Base-by-base conservation (phyloP, 257 asterid genomes). In the Solanum pinnatisectum region DNA sequence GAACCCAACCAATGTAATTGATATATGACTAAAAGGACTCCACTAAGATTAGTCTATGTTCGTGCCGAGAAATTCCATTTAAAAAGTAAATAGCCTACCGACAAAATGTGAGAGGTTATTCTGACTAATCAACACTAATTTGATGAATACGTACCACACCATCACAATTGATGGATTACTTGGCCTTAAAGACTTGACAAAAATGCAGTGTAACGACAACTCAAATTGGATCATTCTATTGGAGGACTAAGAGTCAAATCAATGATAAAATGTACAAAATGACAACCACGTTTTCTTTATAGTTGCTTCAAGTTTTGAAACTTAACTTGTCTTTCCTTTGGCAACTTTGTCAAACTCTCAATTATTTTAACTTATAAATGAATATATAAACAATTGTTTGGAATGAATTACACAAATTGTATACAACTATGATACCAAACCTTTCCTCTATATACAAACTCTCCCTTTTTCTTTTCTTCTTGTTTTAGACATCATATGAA, bases 361-460 rank as follows among this genome's bases (percentile, higher is more conserved):
- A 81, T 81, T 30, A 18, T 81, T 81, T 81, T 81, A 9, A 81
- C 33, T 16, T 49, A 46, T 81, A 79, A 27, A 79, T 44, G 85
- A 74, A 74, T 74, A 74, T 74, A 74, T 37, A 37, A 37, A 74
- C 52, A 37, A 46, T 46, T 36, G 32, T 20, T 36, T 74, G 5
- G 35, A 77, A 82, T 25, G 33, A 35, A 49, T 33, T 78, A 56
- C 40, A 56, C 40, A 70, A 84, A 52, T 79, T 71, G 30, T 79
- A 32, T 68, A 79, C 87, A 88, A 85, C 33, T 35, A 59, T 88
- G 27, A 72, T 81, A 33, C 88, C 52, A 52, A 86, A 86, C 89
- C 30, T 88, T 86, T 84, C 89, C 46, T 67, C 56, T 73, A 30
- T 73, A 30, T 15, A 7, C 68, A 65, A 27, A 84, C 70, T 36